A percentile compares a stretch with the other conserved stretches of the same genome.
These are phyloP conservation scores for Termitomyces sp. DNA, from an alignment of 768 basidiomycete genomes.

Conservation along the genomic window DNA sequence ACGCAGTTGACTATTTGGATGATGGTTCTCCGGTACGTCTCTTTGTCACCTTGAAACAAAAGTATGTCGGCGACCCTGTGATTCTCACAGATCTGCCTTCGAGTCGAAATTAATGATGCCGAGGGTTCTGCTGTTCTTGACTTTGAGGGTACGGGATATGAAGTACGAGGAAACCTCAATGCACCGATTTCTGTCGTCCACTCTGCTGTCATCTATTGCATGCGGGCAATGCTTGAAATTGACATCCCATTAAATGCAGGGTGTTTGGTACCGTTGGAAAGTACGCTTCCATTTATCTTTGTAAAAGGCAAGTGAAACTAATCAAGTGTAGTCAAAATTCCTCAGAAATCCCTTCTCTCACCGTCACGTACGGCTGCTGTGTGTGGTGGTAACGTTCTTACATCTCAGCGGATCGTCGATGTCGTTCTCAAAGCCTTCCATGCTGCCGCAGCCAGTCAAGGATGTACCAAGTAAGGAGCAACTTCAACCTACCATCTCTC, in stretches of 20 bases:
- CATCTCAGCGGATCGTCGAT: conserved; percentile 91
- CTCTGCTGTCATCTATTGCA: conserved; percentile 85
- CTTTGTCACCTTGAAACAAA: neutral
- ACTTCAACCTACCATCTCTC: conserved; percentile 8
- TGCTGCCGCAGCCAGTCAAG: conserved; percentile 89
- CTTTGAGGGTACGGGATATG: conserved; percentile 79
- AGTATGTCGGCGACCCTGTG: neutral
- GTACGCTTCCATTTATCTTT: conserved; percentile 31
- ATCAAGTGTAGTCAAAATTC: conserved; percentile 61
- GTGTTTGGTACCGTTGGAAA: conserved; percentile 80
- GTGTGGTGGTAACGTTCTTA: conserved; percentile 89
- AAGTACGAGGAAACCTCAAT: conserved; percentile 83
- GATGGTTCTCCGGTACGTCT: conserved; percentile 74
- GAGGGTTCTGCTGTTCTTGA: conserved; percentile 80
- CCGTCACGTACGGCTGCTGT: conserved; percentile 88
- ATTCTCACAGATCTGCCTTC: conserved; percentile 56
- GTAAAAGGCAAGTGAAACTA: neutral
- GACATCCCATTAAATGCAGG: conserved; percentile 95
- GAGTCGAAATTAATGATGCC: conserved; percentile 69
- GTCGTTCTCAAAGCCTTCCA: conserved; percentile 91
- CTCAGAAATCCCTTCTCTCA: conserved; percentile 69
- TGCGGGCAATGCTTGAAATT: conserved; percentile 78
- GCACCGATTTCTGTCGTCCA: conserved; percentile 83
- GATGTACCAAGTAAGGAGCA: conserved; percentile 76
- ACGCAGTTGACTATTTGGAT: conserved; percentile 79